Conservation (phyloP, 768 basidiomycete species). For the Xerocomellus dryophilus region DNA sequence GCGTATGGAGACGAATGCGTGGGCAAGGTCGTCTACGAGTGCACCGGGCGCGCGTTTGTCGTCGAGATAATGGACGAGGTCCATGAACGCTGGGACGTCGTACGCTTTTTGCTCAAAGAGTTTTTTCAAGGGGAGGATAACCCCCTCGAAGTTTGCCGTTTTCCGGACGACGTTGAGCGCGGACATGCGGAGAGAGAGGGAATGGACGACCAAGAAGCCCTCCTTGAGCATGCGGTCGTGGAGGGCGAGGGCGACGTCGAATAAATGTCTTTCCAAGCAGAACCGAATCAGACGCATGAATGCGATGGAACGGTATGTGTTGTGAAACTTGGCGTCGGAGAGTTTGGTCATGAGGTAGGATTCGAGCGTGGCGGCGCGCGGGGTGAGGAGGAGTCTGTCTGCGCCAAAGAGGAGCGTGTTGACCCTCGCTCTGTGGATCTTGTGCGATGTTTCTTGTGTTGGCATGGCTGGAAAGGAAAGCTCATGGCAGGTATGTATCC, state of each 20-base stretch:
- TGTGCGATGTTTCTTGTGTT: constrained; percentile 7
- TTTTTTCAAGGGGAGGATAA: constrained; percentile 1
- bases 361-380: constrained; percentile 17
- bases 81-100: constrained; percentile 25
- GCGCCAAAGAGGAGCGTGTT: constrained; percentile 27
- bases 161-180: constrained; percentile 29
- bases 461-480: background rate
- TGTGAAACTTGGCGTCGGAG: constrained; percentile 27
- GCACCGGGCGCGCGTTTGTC: constrained; percentile 11
- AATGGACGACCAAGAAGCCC: constrained; percentile 36
- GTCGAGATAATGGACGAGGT: constrained; percentile 25
- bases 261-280: constrained; percentile 39
- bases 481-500: background rate
- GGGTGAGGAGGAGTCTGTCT: constrained; percentile 27
- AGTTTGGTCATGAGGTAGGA: constrained; percentile 22
- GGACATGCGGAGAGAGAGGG: constrained; percentile 42
- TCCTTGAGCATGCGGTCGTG: constrained; percentile 42
- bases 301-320: constrained; percentile 27
- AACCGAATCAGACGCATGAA: constrained; percentile 41
- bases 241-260: constrained; percentile 39
- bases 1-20: constrained; percentile 19
- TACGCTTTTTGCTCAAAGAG: constrained; percentile 17
- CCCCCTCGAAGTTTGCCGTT: background rate
- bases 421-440: constrained; percentile 21
- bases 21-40: constrained; percentile 23